phyloP scores from a whole-genome alignment of 768 basidiomycete genomes.

The Pleurotus djamor region DNA sequence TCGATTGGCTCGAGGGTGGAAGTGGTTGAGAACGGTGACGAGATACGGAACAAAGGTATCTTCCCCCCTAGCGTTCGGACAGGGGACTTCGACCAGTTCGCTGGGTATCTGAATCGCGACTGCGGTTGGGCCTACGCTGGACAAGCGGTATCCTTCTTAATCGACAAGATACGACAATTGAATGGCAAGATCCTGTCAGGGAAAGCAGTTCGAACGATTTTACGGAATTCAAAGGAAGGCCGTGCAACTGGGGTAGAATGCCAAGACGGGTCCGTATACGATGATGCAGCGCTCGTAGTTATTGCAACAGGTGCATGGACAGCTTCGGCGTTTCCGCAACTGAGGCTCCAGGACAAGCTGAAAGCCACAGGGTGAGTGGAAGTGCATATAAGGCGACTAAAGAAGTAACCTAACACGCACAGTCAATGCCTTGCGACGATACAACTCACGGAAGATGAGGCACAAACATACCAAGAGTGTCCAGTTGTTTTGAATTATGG shows the following conservation, averaged over 20 bases:
- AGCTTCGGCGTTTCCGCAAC: slow-evolving; percentile 66
- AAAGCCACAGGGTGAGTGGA: slow-evolving; percentile 77
- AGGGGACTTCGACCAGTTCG: slow-evolving; percentile 28
- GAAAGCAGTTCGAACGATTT: slow-evolving; percentile 52
- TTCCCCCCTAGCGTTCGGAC: slow-evolving; percentile 43
- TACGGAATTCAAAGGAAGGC: slow-evolving; percentile 26
- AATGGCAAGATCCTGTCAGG: slow-evolving; percentile 61
- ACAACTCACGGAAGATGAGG: slow-evolving; percentile 73
- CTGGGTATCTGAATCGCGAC: slow-evolving; percentile 72
- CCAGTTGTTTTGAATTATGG: slow-evolving; percentile 76
- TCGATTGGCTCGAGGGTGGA: slow-evolving; percentile 51
- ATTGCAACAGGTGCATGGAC: slow-evolving; percentile 87
- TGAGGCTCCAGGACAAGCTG: slow-evolving; percentile 47
- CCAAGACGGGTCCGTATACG: slow-evolving; percentile 49
- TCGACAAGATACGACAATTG: slow-evolving; percentile 50
- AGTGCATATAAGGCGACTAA: not conserved
- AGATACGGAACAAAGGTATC: slow-evolving; percentile 32
- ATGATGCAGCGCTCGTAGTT: slow-evolving; percentile 57
- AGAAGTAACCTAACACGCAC: not conserved
- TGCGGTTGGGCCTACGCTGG: slow-evolving; percentile 86
- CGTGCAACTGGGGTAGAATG: slow-evolving; percentile 61
- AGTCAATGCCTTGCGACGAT: slow-evolving; percentile 83
- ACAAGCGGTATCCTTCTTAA: slow-evolving; percentile 56
- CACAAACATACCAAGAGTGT: slow-evolving; percentile 50
- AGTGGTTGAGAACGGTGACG: slow-evolving; percentile 30